phyloP scores from a whole-genome alignment of 768 basidiomycete genomes.

The Mycena alexandri region DNA sequence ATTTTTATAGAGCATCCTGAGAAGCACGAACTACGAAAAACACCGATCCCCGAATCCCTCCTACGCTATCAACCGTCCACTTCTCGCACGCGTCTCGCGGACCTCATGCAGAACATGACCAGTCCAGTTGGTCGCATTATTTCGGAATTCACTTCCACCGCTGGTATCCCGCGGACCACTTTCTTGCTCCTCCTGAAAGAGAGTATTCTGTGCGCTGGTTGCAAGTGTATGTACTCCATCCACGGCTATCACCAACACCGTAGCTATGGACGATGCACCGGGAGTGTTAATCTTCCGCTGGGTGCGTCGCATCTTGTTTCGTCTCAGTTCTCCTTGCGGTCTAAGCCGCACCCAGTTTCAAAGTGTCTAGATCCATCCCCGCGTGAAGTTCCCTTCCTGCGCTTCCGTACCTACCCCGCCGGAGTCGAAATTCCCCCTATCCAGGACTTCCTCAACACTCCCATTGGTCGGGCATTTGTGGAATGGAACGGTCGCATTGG shows the following conservation, averaged over 20 bases:
- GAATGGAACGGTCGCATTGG: conserved; percentile 37
- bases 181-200: neutral
- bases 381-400: neutral
- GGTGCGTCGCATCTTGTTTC: too few species aligned
- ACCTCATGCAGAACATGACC: neutral
- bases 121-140: neutral
- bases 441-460: conserved; percentile 11
- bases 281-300: neutral
- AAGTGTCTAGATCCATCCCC: neutral
- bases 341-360: neutral
- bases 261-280: neutral
- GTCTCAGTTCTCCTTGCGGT: too few species aligned
- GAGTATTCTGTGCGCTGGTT: neutral
- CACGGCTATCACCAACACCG: neutral
- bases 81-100: neutral
- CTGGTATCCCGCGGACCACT: neutral
- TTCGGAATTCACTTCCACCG: neutral
- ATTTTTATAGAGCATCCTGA: too few species aligned
- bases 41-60: neutral
- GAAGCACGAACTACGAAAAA: neutral
- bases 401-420: neutral
- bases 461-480: conserved; percentile 25
- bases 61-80: neutral
- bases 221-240: neutral
- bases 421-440: neutral